Evolutionary conservation across 495 filamentous ascomycete genomes (phyloP), one percentile per base, ranked within the genome.

Genomic region (Trichoderma reesei): DNA sequence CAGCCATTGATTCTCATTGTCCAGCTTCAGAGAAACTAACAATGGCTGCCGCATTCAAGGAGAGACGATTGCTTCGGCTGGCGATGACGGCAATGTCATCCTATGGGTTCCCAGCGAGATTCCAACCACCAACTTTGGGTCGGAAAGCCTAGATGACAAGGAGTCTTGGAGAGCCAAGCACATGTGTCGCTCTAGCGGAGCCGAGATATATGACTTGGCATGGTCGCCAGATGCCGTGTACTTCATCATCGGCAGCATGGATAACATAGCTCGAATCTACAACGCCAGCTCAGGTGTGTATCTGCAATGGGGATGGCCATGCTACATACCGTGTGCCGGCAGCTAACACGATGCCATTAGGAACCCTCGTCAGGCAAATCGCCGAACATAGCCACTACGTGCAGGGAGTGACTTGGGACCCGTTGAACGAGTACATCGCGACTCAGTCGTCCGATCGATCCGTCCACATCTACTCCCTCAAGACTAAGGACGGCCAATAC

Each of bases 301-400:
- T 44, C 63, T 18, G 14, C 38, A 39, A 39, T 46, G 59, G 8
- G 38, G 3, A 2, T 39, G 5, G 38, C 10, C 10, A 11, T 14
- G 20, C 5, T 63, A 41, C 51, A 18, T 64, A 39, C 5, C 37
- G 10, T 39, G 10, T 39, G 37, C 37, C 42, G 20, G 56, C 39
- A 39, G 38, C 31, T 42, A 36, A 59, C 64, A 41, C 38, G 44
- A 13, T 0, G n/a, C 5, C 14, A 51, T 64, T 13, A 96, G 92
- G 94, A 37, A 86, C 88, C 78, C 86, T 92, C 70, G 88, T 99
- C 64, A 87, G 94, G 63, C 93, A 97, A 72, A 99, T 99, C 67
- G 95, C 94, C 48, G 94, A 99, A 72, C 94, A 99, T 77, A 96
- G 93, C 69, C 94, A 99, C 74, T 99, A 97, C 70, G 94, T 99